Percentiles rank a stretch among this genome's conserved stretches.
These are phyloP conservation scores for Fragilaria crotonensis DNA, from an alignment of 108 stramenopile species.

Conservation along the genomic window DNA sequence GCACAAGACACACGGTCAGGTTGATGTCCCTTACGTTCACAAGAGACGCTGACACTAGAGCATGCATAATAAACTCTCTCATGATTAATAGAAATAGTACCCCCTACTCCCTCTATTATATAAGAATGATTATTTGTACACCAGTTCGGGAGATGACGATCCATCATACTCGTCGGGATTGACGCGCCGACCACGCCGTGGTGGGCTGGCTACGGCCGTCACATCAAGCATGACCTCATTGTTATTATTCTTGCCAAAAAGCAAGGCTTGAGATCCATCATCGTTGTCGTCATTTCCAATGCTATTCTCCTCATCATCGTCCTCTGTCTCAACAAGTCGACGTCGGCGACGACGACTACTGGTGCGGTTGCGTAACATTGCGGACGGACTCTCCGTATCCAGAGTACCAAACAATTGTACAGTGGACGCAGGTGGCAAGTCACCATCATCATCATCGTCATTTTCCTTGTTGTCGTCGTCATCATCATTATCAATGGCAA, in stretches of 20 bases:
- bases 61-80: too few species aligned
- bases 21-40: too few species aligned
- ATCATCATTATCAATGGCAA: not conserved
- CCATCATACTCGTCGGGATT: not conserved
- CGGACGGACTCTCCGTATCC: not conserved
- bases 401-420: not conserved
- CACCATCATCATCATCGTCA: not conserved
- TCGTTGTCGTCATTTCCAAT: not conserved
- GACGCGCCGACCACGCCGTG: not conserved
- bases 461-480: not conserved
- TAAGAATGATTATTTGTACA: constrained; percentile 3
- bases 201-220: not conserved
- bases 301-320: too few species aligned
- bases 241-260: not conserved
- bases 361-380: not conserved
- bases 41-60: too few species aligned
- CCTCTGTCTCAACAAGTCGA: not conserved
- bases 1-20: too few species aligned
- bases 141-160: constrained; percentile 7
- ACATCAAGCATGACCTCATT: not conserved
- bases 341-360: not conserved
- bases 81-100: too few species aligned
- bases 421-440: not conserved
- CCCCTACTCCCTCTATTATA: too few species aligned
- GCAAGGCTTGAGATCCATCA: not conserved